Evolutionary conservation across 2,329 filamentous ascomycete genomes (phyloP).

Genomic region (Phialophora verrucosa): DNA sequence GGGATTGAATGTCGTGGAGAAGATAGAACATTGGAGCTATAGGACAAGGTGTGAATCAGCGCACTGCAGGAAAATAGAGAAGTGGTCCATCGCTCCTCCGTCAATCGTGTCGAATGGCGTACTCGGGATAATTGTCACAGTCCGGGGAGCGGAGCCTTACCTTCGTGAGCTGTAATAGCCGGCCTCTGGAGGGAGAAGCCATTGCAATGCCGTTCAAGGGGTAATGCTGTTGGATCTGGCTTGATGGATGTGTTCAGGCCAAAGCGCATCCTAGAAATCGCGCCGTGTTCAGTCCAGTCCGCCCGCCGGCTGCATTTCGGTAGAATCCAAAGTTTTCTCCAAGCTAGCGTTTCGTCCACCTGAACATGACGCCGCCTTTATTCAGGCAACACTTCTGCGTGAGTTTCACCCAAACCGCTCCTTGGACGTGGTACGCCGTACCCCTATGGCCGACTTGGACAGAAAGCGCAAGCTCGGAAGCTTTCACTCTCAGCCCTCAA

Average conservation of each 20-base stretch:
- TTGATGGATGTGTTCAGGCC: background rate
- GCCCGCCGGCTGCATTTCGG: background rate
- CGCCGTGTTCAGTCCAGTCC: background rate
- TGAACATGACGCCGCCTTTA: no score
- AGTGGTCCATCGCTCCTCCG: background rate
- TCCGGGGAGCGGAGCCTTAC: constrained; percentile 14
- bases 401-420: background rate
- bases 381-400: background rate
- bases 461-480: constrained; percentile 23
- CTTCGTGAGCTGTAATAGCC: constrained; percentile 38
- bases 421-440: background rate
- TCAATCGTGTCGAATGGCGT: background rate
- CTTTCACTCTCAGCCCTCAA: constrained; percentile 2
- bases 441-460: constrained; percentile 20
- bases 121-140: background rate
- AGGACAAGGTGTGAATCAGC: constrained; percentile 1
- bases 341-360: background rate
- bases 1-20: constrained; percentile 90
- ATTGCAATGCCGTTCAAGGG: constrained; percentile 26
- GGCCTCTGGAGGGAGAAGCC: constrained; percentile 33
- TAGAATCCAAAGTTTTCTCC: background rate
- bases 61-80: background rate
- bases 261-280: background rate
- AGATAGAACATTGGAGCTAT: constrained; percentile 88
- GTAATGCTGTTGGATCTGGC: constrained; percentile 8